Evolutionary conservation across 2,329 filamentous ascomycete genomes (phyloP), one percentile per base, ranked within the genome.

Genomic region (Penicillium sp.): DNA sequence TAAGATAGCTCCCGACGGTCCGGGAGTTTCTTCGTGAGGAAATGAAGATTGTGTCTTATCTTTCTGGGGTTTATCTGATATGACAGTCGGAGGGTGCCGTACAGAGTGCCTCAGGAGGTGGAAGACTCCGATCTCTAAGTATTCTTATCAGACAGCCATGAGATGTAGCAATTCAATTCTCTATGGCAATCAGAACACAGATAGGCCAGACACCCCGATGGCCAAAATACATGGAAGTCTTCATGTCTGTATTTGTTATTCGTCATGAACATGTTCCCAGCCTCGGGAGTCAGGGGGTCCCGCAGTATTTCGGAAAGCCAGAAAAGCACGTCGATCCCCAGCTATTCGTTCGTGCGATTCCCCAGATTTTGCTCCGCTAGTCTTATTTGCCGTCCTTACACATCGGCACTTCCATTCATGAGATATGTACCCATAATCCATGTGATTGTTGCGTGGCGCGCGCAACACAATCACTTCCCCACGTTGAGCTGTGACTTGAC

Each of bases 61-160:
- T 49, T 14, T 44, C 41, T 27, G 22, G 12, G 22, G 16, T 49
- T 46, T 49, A 49, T 49, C 47, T 36, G 11, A 35, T 29, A 46
- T 46, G 34, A 22, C 25, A 42, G 30, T 38, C 47, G 47, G 47
- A 49, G 47, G 7, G 29, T 29, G 47, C 47, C 47, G 47, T 49
- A 11, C 2, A 25, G 8, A 41, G 12, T 36, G 3, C 22, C 5
- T 25, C 2, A 10, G 4, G 14, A 47, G 38, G 38, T 49, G 47
- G 47, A 34, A 49, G 36, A 40, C 47, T 39, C 47, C 47, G 47
- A 40, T 16, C 16, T 31, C 19, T 0, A 10, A 18, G 27, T 4
- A 4, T 36, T 13, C 39, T 44, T 49, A 49, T 49, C 47, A 49
- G 29, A 11, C 10, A 8, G 18, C 2, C 5, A 16, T 16, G 8